These are phyloP conservation scores for sunflower (Helianthus annuus) DNA, from an alignment of 129 eudicot genomes.

Conservation along the genomic window DNA sequence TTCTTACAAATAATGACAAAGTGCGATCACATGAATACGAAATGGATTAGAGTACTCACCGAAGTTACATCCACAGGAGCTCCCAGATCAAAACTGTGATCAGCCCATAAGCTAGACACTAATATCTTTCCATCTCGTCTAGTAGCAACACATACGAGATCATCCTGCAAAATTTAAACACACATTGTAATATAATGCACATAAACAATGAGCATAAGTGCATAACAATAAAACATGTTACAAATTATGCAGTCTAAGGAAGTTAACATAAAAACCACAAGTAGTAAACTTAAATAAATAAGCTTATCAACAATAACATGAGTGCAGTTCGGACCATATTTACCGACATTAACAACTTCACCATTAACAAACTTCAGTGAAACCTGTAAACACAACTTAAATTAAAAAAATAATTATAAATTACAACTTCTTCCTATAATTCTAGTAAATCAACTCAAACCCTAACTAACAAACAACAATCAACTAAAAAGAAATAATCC, in stretches of 20 bases:
- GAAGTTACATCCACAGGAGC: slow-evolving; percentile 42
- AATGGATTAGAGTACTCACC: slow-evolving; percentile 42
- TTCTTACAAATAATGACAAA: no score
- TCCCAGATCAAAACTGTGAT: slow-evolving; percentile 66
- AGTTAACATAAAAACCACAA: no score
- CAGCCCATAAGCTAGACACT: slow-evolving; percentile 71
- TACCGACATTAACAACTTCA: slow-evolving; percentile 71
- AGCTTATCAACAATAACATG: slow-evolving; percentile 77
- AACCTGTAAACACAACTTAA: slow-evolving; percentile 38
- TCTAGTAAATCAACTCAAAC: background rate
- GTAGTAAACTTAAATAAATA: slow-evolving; percentile 47
- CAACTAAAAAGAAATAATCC: background rate
- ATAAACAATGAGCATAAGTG: background rate
- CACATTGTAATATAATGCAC: background rate
- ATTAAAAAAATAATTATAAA: background rate
- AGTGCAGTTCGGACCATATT: slow-evolving; percentile 66
- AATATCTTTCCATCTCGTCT: slow-evolving; percentile 67
- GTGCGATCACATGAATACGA: no score
- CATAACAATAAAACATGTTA: slow-evolving; percentile 2
- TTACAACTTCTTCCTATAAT: slow-evolving; percentile 2
- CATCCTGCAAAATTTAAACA: slow-evolving; percentile 53
- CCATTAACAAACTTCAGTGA: slow-evolving; percentile 56
- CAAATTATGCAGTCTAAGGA: slow-evolving; percentile 1
- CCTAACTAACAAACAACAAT: background rate
- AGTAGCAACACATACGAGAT: slow-evolving; percentile 73